These are phyloP conservation scores for Apiospora rasikravindrae DNA, from an alignment of 2,329 filamentous ascomycete species.

Conservation along the genomic window DNA sequence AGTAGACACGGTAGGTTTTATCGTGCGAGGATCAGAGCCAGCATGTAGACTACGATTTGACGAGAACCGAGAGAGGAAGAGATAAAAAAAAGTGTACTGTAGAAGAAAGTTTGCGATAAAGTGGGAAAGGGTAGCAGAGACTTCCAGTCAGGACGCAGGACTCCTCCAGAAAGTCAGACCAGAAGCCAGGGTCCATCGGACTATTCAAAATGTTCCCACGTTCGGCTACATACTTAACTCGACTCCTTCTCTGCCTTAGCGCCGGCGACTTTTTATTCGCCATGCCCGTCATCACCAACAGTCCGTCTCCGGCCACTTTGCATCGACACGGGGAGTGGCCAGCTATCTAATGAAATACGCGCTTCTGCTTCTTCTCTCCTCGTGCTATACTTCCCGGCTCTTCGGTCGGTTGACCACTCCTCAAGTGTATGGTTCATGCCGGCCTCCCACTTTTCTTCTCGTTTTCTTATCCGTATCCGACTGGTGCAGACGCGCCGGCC, in stretches of 20 bases:
- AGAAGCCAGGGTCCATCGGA: constrained; percentile 11
- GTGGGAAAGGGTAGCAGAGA: constrained; percentile 10
- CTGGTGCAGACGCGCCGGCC: neutral
- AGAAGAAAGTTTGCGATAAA: constrained; percentile 10
- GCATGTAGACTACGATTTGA: neutral
- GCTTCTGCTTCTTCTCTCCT: neutral
- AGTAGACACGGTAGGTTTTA: neutral
- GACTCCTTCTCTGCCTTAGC: neutral
- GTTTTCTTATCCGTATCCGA: neutral
- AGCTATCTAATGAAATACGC: neutral
- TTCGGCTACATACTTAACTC: neutral
- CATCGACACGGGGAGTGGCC: neutral
- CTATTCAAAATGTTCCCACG: neutral
- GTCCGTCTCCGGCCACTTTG: neutral
- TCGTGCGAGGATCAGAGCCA: neutral
- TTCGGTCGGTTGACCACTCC: neutral
- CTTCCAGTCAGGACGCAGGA: neutral
- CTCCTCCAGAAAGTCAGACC: neutral
- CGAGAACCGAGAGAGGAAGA: neutral
- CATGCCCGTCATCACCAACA: neutral
- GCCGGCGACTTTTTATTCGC: neutral
- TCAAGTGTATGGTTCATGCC: neutral
- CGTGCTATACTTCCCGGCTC: neutral
- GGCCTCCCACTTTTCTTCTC: neutral
- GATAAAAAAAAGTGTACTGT: neutral